phyloP scores from a whole-genome alignment of 1,284 basidiomycete genomes.

The Ustilago esculenta region DNA sequence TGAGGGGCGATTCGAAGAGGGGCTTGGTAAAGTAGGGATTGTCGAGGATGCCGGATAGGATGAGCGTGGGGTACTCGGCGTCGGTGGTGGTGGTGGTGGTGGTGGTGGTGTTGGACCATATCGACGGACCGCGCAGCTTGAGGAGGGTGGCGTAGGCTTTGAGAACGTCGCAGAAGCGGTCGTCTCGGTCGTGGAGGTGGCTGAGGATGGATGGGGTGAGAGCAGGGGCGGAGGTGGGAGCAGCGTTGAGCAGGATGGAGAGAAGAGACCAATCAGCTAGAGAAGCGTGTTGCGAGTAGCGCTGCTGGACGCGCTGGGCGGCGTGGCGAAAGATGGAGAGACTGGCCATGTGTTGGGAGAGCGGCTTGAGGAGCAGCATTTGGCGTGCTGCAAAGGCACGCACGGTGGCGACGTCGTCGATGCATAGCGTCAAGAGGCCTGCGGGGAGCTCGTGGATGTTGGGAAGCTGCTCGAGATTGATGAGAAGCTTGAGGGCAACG shows the following conservation, averaged over 20 bases:
- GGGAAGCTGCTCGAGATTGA: constrained; percentile 29
- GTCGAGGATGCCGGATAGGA: constrained; percentile 57
- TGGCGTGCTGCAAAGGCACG: constrained; percentile 41
- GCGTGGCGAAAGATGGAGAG: constrained; percentile 23
- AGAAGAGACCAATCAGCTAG: constrained; percentile 40
- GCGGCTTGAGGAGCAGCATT: constrained; percentile 39
- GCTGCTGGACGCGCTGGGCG: constrained; percentile 6
- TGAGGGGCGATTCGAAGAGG: constrained; percentile 28
- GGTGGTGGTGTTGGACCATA: constrained; percentile 30
- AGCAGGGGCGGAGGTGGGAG: constrained; percentile 16
- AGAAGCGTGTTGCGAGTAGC: constrained; percentile 12
- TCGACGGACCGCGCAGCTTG: constrained; percentile 30
- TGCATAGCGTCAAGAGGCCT: constrained; percentile 37
- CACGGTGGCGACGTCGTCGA: constrained; percentile 33
- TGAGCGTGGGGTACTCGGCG: constrained; percentile 49
- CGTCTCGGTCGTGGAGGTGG: constrained; percentile 41
- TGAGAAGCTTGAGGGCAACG: constrained; percentile 22
- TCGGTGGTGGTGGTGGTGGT: constrained; percentile 2
- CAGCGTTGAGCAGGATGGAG: constrained; percentile 36
- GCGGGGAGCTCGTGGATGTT: constrained; percentile 44
- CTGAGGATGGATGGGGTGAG: constrained; percentile 36
- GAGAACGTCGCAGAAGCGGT: constrained; percentile 44
- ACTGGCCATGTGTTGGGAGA: constrained; percentile 14
- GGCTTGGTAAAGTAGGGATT: constrained; percentile 41
- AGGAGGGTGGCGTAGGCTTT: constrained; percentile 36